A percentile compares a stretch with the other conserved stretches of the same genome.
Conservation (phyloP, 2,329 filamentous ascomycete genomes). For the Paecilomyces formosus region DNA sequence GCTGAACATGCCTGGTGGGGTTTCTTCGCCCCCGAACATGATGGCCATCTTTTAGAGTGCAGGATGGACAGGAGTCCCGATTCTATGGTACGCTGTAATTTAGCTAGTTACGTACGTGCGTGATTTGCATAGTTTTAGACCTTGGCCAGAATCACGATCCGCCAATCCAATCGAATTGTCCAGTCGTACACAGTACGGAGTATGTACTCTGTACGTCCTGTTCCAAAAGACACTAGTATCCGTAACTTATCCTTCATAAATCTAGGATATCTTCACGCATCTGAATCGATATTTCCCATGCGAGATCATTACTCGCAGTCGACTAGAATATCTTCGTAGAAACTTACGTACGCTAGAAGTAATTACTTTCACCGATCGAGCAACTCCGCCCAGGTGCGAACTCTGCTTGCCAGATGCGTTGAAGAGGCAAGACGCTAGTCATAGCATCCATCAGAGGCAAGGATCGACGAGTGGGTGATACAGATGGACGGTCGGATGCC, state of each 20-base stretch:
- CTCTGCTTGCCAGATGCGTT: background rate
- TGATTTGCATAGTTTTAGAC: background rate
- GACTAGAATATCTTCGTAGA: background rate
- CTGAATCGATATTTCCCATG: background rate
- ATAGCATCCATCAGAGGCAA: background rate
- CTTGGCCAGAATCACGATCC: background rate
- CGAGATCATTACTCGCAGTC: background rate
- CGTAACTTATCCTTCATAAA: background rate
- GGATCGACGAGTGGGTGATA: background rate
- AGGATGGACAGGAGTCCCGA: background rate
- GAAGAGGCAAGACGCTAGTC: background rate
- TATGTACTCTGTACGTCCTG: background rate
- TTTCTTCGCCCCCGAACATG: conserved; percentile 39
- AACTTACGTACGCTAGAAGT: background rate
- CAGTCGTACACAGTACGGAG: no score
- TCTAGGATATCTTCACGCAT: background rate
- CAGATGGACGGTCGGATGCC: background rate
- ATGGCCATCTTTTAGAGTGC: conserved; percentile 35
- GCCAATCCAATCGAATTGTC: no score
- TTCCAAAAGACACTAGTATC: background rate
- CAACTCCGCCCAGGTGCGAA: background rate
- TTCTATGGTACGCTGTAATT: background rate
- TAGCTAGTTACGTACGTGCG: background rate
- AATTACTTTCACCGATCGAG: background rate
- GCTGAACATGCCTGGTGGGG: conserved; percentile 43